These are phyloP conservation scores for Fonsecaea monophora DNA, from an alignment of 2,329 filamentous ascomycete species.

Conservation along the genomic window DNA sequence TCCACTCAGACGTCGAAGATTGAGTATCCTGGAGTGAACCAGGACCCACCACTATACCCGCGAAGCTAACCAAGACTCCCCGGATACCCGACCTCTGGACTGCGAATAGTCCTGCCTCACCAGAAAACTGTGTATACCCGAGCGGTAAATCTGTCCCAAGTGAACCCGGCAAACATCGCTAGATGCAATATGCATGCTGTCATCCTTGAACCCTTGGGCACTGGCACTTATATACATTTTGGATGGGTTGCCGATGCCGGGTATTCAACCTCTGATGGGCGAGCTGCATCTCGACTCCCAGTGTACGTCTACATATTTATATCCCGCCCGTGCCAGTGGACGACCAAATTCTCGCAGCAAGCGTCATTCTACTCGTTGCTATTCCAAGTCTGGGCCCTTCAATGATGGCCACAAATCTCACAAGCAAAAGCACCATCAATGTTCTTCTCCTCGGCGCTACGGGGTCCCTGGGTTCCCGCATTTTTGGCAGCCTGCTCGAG, in stretches of 20 bases:
- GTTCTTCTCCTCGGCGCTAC: slow-evolving; percentile 16
- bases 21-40: background rate
- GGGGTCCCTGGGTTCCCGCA: slow-evolving; percentile 12
- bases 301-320: background rate
- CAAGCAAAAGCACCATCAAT: slow-evolving; percentile 2
- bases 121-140: background rate
- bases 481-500: slow-evolving; percentile 7
- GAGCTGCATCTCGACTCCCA: background rate
- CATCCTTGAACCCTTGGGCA: background rate
- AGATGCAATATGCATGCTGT: background rate
- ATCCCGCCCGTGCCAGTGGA: background rate
- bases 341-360: background rate
- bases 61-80: background rate
- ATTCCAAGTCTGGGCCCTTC: background rate
- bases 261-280: background rate
- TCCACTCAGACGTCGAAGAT: background rate
- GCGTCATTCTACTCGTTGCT: background rate
- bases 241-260: background rate
- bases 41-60: background rate
- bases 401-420: slow-evolving; percentile 31
- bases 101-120: background rate
- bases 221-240: background rate
- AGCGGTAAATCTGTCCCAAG: background rate
- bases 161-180: slow-evolving; percentile 42
- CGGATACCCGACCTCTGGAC: background rate